Evolutionary conservation across 2,329 filamentous ascomycete species (phyloP).

Genomic region (Xylariaceae sp.): DNA sequence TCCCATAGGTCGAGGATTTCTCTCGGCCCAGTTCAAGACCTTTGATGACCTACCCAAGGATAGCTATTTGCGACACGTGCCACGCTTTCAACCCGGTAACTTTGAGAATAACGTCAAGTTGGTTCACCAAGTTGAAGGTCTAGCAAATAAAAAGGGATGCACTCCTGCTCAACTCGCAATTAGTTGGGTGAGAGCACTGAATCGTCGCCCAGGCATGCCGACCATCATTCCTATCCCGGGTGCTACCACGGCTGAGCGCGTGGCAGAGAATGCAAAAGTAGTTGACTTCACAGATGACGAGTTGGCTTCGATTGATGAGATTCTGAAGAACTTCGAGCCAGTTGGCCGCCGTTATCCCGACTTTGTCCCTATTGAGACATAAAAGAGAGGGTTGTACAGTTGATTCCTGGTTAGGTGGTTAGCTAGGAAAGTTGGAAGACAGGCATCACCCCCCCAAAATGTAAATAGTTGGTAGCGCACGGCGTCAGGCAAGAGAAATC

Average conservation of each 20-base stretch:
- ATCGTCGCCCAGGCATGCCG: constrained; percentile 58
- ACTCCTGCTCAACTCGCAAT: constrained; percentile 70
- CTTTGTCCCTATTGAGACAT: constrained; percentile 45
- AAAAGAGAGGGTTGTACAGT: constrained; percentile 12
- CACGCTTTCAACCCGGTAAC: constrained; percentile 67
- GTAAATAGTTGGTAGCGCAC: constrained; percentile 10
- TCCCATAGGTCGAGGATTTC: constrained; percentile 66
- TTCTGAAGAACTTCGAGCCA: constrained; percentile 54
- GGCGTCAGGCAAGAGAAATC: constrained; percentile 42
- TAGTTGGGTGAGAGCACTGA: constrained; percentile 63
- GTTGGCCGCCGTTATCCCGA: constrained; percentile 56
- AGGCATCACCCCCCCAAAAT: neutral
- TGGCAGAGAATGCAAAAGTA: constrained; percentile 64
- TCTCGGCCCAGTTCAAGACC: constrained; percentile 58
- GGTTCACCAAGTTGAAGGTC: constrained; percentile 59
- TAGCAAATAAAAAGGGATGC: constrained; percentile 65
- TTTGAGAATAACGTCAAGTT: constrained; percentile 70
- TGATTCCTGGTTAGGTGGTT: constrained; percentile 4
- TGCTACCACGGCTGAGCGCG: constrained; percentile 59
- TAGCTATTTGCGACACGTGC: constrained; percentile 53
- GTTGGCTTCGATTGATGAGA: constrained; percentile 55
- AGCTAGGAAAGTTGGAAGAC: neutral
- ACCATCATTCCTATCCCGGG: constrained; percentile 71
- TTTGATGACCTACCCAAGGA: constrained; percentile 60
- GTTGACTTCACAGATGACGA: constrained; percentile 58